Evolutionary conservation across 306 rosid genomes (phyloP), one percentile per base, ranked within the genome.

Genomic region (Cicer cuneatum): DNA sequence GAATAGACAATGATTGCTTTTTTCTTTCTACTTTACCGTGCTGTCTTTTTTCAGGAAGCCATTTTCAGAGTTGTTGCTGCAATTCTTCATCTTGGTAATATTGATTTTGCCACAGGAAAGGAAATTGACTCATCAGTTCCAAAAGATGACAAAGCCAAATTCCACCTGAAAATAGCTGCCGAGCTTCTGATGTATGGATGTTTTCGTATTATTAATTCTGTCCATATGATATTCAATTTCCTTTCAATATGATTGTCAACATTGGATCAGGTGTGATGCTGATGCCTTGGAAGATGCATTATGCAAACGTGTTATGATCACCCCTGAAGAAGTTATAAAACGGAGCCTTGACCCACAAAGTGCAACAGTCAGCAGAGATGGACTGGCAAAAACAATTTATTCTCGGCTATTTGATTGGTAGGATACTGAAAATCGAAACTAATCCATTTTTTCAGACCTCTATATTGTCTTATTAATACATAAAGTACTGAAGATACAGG

Each of bases 281-380:
- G 81, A 39, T 53, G 99, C 87, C 77, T 86, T 95, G 85, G 87
- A 95, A 83, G 99, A 92, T 78, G 99, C 99, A 68, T 77, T 92
- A 77, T 95, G 99, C 72, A 95, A 95, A 89, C 99, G 99, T 86
- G 90, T 92, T 83, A 95, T 95, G 99, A 83, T 95, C 85, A 95
- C 99, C 52, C 99, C 99, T 3, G 99, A 95, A 89, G 99, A 95
- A 90, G 91, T 95, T 75, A 95, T 95, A 72, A 95, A 92, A 78
- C 91, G 98, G 72, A 90, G 96, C 69, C 88, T 92, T 75, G 97
- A 95, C 86, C 99, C 99, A 39, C 96, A 89, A 86, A 92, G 98
- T 85, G 99, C 98, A 9, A 33, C 82, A 37, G 67, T 90, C 68
- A 95, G 92, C 57, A 85, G 99, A 71, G 99, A 95, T 80, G 99